Base-by-base conservation (phyloP, 129 eudicot genomes). In the Dittrichia graveolens region DNA sequence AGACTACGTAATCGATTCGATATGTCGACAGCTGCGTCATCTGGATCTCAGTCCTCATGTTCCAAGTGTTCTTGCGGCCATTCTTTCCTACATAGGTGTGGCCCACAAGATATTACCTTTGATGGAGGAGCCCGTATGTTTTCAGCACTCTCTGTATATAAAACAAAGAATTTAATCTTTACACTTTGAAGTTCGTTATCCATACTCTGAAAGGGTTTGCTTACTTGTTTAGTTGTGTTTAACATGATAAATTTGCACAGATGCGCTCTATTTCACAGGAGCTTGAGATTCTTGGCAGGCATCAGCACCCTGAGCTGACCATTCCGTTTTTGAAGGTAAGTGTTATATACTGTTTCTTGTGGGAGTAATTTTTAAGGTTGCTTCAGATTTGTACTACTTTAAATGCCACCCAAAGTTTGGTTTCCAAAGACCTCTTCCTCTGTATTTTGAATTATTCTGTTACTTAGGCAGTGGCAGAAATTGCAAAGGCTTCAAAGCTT, bases 281-380 rank as follows among this genome's bases (percentile, higher is more conserved):
- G 65, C 98, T 94, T 81, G 98, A 94, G 82, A 84, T 94, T 85
- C 89, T 94, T 81, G 95, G 98, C 71, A 78, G 98, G 80, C 97
- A 84, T 84, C 88, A 85, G 37, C 96, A 90, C 70, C 96, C 96
- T 42, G 86, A 94, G 81, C 77, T 94, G 61, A 94, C 97, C 40
- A 53, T 87, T 55, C 79, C 97, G 41, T 94, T 94, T 77, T 70
- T 94, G 65, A 94, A 82, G 95, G 98, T 89, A 67, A 75, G 61
- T 40, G 53, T 74, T 59, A 4, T 71, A 45, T 19, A 49, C 42
- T 4, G 10, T 46, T 46, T 8, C 6, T 24, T 71, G 75, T 31
- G 31, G 11, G 18, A 24, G 44, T 69, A 38, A 15, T 69, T 3
- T 34, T 13, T n/a, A 49, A n/a, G 61, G 35, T 68, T 37, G 8